Evolutionary conservation across 768 basidiomycete genomes (phyloP).

Genomic region (Leccinum barrowsii): DNA sequence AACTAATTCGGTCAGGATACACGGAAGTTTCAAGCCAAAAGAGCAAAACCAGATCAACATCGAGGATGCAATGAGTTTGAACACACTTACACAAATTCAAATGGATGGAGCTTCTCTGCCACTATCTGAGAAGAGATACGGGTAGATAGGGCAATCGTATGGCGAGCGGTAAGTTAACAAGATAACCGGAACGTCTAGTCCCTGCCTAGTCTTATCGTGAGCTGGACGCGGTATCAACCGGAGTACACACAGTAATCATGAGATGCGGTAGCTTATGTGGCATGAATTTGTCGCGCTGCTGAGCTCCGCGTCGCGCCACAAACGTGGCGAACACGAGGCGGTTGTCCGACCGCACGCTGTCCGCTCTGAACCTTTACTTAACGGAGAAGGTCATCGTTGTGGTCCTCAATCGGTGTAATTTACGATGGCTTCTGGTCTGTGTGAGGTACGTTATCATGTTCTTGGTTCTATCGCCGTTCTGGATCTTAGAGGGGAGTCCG

Average conservation of each 20-base stretch:
- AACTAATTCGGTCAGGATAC: slow-evolving; percentile 14
- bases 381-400: slow-evolving; percentile 8
- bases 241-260: not conserved
- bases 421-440: slow-evolving; percentile 26
- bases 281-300: not conserved
- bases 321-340: slow-evolving; percentile 29
- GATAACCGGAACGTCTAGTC: not conserved
- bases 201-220: slow-evolving; percentile 19
- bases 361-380: slow-evolving; percentile 7
- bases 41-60: slow-evolving; percentile 18
- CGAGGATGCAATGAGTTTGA: slow-evolving; percentile 27
- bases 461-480: not conserved
- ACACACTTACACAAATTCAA: slow-evolving; percentile 22
- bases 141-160: slow-evolving; percentile 9
- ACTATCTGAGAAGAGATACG: slow-evolving; percentile 19
- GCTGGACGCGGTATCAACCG: slow-evolving; percentile 3
- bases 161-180: not conserved
- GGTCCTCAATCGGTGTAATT: slow-evolving; percentile 11
- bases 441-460: slow-evolving; percentile 26
- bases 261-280: not conserved
- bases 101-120: slow-evolving; percentile 24
- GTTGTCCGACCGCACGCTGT: slow-evolving; percentile 2
- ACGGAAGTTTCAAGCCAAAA: slow-evolving; percentile 10
- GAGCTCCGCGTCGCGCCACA: not conserved
- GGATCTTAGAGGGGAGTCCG: slow-evolving; percentile 1